phyloP scores from a whole-genome alignment of 2,329 filamentous ascomycete species.

The Chlorencoelia australis region DNA sequence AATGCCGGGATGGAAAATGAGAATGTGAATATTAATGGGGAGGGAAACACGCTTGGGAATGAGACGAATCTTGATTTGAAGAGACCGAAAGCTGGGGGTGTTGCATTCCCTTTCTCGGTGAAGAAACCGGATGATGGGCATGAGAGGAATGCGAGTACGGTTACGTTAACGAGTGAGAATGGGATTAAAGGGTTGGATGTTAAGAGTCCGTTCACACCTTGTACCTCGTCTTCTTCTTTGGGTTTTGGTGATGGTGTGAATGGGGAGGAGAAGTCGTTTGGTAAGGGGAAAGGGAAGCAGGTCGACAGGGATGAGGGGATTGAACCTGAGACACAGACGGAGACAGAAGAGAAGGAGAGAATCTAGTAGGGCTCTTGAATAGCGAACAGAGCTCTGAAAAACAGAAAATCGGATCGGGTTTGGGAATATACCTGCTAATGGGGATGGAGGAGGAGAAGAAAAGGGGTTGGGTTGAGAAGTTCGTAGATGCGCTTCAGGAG shows the following conservation, averaged over 20 bases:
- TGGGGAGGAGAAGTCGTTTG: background rate
- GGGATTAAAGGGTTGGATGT: slow-evolving; percentile 7
- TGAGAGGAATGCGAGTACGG: slow-evolving; percentile 52
- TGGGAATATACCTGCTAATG: no score
- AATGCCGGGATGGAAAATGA: no score
- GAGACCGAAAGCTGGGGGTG: slow-evolving; percentile 55
- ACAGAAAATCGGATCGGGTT: no score
- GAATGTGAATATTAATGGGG: background rate
- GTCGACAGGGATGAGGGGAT: background rate
- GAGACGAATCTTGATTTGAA: slow-evolving; percentile 37
- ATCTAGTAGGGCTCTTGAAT: no score
- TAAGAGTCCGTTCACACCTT: no score
- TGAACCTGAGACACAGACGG: no score
- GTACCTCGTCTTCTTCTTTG: no score
- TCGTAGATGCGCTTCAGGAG: no score
- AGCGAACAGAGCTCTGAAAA: no score
- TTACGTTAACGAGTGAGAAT: slow-evolving; percentile 43
- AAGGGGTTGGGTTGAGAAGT: no score
- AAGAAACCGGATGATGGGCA: slow-evolving; percentile 37
- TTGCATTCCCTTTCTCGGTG: slow-evolving; percentile 65
- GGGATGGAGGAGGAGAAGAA: no score
- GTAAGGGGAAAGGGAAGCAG: background rate
- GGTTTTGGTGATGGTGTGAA: background rate
- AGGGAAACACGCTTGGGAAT: slow-evolving; percentile 7
- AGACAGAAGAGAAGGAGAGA: no score